Conservation (phyloP, 352 stramenopile genomes). For the Pythium phragmiticola region DNA sequence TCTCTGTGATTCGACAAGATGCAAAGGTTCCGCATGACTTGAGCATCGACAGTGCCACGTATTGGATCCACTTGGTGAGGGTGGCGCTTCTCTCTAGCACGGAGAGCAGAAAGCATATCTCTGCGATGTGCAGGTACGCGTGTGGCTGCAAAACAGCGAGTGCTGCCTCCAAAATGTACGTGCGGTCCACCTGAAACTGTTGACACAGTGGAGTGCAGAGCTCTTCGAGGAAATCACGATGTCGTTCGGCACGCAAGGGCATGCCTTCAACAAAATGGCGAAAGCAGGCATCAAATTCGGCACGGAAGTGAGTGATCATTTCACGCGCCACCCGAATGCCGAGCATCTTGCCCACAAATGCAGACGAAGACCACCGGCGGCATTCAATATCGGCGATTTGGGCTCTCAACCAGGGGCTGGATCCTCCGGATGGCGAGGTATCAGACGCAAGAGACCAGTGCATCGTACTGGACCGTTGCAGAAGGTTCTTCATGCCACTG, state of each 20-base stretch:
- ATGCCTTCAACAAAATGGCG: slow-evolving; percentile 29
- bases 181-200: slow-evolving; percentile 78
- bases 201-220: slow-evolving; percentile 69
- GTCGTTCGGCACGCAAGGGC: slow-evolving; percentile 33
- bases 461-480: slow-evolving; percentile 43
- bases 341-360: slow-evolving; percentile 88
- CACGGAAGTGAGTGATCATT: slow-evolving; percentile 85
- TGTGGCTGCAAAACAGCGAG: slow-evolving; percentile 80
- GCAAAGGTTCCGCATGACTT: slow-evolving; percentile 78
- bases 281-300: slow-evolving; percentile 53
- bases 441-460: slow-evolving; percentile 45
- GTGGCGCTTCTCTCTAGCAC: slow-evolving; percentile 51
- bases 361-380: slow-evolving; percentile 78
- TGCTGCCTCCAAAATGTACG: slow-evolving; percentile 76
- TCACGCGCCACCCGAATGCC: slow-evolving; percentile 77
- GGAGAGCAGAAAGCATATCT: slow-evolving; percentile 77
- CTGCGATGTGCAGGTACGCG: slow-evolving; percentile 78
- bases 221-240: slow-evolving; percentile 69
- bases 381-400: slow-evolving; percentile 87
- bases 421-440: slow-evolving; percentile 19
- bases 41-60: slow-evolving; percentile 76
- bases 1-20: slow-evolving; percentile 68
- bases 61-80: slow-evolving; percentile 81
- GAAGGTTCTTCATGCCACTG: slow-evolving; percentile 26
- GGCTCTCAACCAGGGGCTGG: slow-evolving; percentile 66